Evolutionary conservation across 306 rosid species (phyloP).

Genomic region (Prunus kanzakura): DNA sequence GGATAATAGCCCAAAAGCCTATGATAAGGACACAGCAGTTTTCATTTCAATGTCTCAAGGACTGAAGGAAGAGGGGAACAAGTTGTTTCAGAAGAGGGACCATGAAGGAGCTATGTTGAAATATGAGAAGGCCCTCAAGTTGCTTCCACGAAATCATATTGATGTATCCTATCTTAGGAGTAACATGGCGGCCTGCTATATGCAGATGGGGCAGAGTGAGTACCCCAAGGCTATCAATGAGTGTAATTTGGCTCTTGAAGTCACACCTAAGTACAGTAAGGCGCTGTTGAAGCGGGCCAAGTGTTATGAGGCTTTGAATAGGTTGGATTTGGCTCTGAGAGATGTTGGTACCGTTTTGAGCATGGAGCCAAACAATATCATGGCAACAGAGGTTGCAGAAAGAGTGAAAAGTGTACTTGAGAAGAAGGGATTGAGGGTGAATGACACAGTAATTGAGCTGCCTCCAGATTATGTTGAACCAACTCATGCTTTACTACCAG

Average conservation of each 20-base stretch:
- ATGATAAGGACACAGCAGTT: slow-evolving; percentile 54
- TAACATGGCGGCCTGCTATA: slow-evolving; percentile 87
- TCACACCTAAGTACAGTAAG: slow-evolving; percentile 73
- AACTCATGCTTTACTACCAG: slow-evolving; percentile 20
- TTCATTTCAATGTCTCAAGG: slow-evolving; percentile 66
- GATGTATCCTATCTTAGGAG: slow-evolving; percentile 85
- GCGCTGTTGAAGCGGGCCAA: slow-evolving; percentile 91
- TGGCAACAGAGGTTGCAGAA: slow-evolving; percentile 74
- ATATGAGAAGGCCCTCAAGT: slow-evolving; percentile 76
- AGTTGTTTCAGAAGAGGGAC: slow-evolving; percentile 75
- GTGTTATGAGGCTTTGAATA: slow-evolving; percentile 84
- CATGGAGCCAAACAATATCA: slow-evolving; percentile 73
- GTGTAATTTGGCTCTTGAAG: slow-evolving; percentile 86
- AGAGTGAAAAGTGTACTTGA: slow-evolving; percentile 62
- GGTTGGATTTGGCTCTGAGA: slow-evolving; percentile 75
- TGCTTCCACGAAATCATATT: slow-evolving; percentile 73
- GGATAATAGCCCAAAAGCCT: slow-evolving; percentile 35
- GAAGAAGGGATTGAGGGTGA: slow-evolving; percentile 61
- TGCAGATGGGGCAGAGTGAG: slow-evolving; percentile 87
- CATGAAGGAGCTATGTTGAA: slow-evolving; percentile 69
- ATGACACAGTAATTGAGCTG: slow-evolving; percentile 55
- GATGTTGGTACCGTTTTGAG: slow-evolving; percentile 65
- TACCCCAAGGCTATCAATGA: slow-evolving; percentile 86
- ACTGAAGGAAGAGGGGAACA: slow-evolving; percentile 89
- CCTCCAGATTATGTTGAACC: slow-evolving; percentile 74